phyloP scores from a whole-genome alignment of 2,329 filamentous ascomycete species.

The Lasiodiplodia gonubiensis region DNA sequence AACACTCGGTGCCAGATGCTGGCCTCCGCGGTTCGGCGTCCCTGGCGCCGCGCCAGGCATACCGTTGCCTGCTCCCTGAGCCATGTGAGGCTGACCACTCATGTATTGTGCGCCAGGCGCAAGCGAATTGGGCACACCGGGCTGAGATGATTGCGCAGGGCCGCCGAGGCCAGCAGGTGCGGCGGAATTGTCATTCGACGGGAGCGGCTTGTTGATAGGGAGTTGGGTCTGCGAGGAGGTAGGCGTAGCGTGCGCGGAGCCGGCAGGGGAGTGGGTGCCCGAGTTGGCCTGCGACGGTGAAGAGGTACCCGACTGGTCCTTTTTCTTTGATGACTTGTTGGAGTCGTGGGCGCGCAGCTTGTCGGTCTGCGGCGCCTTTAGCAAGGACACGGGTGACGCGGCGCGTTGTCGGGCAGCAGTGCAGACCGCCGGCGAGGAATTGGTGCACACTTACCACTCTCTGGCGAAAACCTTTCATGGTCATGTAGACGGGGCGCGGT shows the following conservation, averaged over 20 bases:
- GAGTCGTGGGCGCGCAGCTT: slow-evolving; percentile 86
- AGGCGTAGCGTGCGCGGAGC: slow-evolving; percentile 72
- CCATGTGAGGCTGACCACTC: slow-evolving; percentile 39
- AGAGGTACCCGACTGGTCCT: slow-evolving; percentile 71
- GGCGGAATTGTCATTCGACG: slow-evolving; percentile 46
- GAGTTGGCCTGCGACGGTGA: slow-evolving; percentile 71
- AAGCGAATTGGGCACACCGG: slow-evolving; percentile 40
- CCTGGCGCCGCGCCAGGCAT: slow-evolving; percentile 50
- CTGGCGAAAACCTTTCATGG: slow-evolving; percentile 97
- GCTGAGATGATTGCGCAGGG: slow-evolving; percentile 38
- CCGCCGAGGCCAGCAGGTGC: slow-evolving; percentile 34
- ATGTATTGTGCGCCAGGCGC: slow-evolving; percentile 41
- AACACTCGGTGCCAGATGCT: slow-evolving; percentile 78
- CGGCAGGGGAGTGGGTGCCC: slow-evolving; percentile 62
- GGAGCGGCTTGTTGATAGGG: slow-evolving; percentile 76
- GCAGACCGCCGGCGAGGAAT: slow-evolving; percentile 16
- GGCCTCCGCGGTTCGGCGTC: slow-evolving; percentile 68
- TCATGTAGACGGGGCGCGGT: slow-evolving; percentile 50
- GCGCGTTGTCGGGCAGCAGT: slow-evolving; percentile 31
- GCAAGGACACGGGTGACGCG: slow-evolving; percentile 23
- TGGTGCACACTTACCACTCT: slow-evolving; percentile 77
- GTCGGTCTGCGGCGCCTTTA: slow-evolving; percentile 59
- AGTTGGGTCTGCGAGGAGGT: slow-evolving; percentile 88
- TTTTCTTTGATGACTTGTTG: slow-evolving; percentile 76
- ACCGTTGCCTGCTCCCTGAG: slow-evolving; percentile 26